Evolutionary conservation across 768 basidiomycete species (phyloP), one percentile per base, ranked within the genome.

Genomic region (Dioszegia crocea): DNA sequence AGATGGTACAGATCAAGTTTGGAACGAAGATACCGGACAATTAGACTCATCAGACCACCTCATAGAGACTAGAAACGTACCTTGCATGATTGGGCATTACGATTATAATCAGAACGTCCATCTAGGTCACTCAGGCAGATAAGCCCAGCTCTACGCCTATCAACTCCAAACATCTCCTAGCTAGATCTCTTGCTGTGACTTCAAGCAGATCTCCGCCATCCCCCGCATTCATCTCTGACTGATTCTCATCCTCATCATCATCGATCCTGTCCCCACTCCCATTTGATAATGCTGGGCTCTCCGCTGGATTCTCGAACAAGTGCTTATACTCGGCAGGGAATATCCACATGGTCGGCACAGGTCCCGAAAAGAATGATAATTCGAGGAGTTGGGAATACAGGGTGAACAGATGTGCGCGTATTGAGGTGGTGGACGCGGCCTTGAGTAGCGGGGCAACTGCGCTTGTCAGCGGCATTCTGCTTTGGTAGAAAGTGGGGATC

Each of bases 371-470:
- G 1, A 89, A 84, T 8, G 83, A 86, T 46, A 94, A 86, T 66
- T 91, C 86, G 65, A 88, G 87, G 3, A 96, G 75, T 1, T 88
- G 78, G 0, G 84, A 79, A 69, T 93, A 93, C 58, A 94, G 86
- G 70, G 91, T 86, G 81, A 94, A 94, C 11, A 98, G 78, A 67
- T 94, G 92, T 0, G 88, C 91, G 16, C 84, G 81, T 0, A 84
- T 75, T 1, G 92, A 92, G 0, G 88, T 84, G 64, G 84, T 84
- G 12, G 87, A 83, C 0, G 87, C 83, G 59, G 90, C 85, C 0
- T 85, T 80, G 21, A 93, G 81, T 2, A 75, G 17, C 83, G 70
- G 1, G 79, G 75, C 1, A 79, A 43, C 75, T 85, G 12, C 2
- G 21, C 16, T 29, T 48, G 47, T 65, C 19, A 36, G 46, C 11